phyloP scores from a whole-genome alignment of 1,284 basidiomycete species.

The Ganoderma boninense region DNA sequence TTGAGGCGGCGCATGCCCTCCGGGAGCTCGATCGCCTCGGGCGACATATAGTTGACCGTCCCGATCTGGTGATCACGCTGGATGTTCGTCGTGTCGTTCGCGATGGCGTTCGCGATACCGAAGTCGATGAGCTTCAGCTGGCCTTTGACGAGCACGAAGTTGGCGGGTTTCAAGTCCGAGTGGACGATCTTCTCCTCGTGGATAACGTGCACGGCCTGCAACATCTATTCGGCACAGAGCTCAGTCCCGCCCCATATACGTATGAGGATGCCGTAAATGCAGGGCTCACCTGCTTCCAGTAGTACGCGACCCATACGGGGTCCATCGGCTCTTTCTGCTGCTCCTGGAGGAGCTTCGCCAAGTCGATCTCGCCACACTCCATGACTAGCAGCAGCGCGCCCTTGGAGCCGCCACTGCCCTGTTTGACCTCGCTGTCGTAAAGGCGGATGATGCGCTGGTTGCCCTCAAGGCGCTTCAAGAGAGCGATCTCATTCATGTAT shows the following conservation, averaged over 20 bases:
- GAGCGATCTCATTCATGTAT: conserved; percentile 94
- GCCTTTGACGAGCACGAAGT: conserved; percentile 94
- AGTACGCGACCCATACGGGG: conserved; percentile 92
- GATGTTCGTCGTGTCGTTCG: conserved; percentile 97
- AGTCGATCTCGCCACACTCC: conserved; percentile 94
- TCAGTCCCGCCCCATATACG: neutral
- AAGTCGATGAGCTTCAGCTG: conserved; percentile 96
- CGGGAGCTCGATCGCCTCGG: conserved; percentile 88
- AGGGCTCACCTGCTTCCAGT: conserved; percentile 88
- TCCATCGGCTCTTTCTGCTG: conserved; percentile 85
- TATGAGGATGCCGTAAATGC: neutral
- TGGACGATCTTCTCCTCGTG: conserved; percentile 98
- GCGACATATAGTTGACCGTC: conserved; percentile 96
- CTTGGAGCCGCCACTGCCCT: conserved; percentile 68
- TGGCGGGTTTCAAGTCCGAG: conserved; percentile 95
- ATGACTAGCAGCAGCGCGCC: conserved; percentile 84
- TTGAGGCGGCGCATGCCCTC: conserved; percentile 82
- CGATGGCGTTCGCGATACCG: conserved; percentile 96
- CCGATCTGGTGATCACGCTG: conserved; percentile 95
- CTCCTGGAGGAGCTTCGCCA: conserved; percentile 84
- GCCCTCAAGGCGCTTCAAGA: conserved; percentile 87
- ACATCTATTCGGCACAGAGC: conserved; percentile 69
- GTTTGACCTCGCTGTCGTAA: conserved; percentile 84
- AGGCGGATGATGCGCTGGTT: conserved; percentile 91
- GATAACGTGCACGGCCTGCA: conserved; percentile 94